Conservation (phyloP, 192 early-diverging fungal species). For the Kappamyces sp. region DNA sequence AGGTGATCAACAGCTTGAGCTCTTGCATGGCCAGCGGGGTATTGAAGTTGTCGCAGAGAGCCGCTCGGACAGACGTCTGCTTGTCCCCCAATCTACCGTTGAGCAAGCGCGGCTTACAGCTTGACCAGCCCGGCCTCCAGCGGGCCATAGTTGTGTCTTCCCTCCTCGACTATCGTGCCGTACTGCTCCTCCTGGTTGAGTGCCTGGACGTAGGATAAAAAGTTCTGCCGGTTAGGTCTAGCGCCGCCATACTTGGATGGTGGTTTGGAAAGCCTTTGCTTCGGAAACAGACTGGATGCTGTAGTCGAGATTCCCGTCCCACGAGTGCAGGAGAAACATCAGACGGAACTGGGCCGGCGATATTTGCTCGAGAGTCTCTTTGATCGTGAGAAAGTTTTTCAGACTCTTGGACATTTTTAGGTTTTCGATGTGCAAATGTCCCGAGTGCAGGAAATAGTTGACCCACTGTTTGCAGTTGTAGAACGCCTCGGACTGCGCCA, state of each 20-base stretch:
- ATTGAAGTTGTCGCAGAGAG: slow-evolving; percentile 89
- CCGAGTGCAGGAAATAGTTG: slow-evolving; percentile 97
- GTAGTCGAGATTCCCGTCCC: slow-evolving; percentile 85
- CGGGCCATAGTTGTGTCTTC: slow-evolving; percentile 64
- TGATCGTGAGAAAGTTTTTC: slow-evolving; percentile 96
- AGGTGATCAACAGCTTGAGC: slow-evolving; percentile 69
- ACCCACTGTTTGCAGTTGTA: slow-evolving; percentile 91
- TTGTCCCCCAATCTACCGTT: slow-evolving; percentile 48
- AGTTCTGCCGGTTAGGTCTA: slow-evolving; percentile 76
- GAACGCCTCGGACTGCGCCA: slow-evolving; percentile 92
- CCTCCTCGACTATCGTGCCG: slow-evolving; percentile 50
- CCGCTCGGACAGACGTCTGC: slow-evolving; percentile 69
- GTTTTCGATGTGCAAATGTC: slow-evolving; percentile 91
- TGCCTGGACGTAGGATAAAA: slow-evolving; percentile 76
- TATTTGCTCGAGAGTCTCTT: slow-evolving; percentile 75
- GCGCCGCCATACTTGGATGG: slow-evolving; percentile 53
- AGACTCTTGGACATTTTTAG: slow-evolving; percentile 98
- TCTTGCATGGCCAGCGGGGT: slow-evolving; percentile 76
- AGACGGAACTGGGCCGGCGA: slow-evolving; percentile 80
- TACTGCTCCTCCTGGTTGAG: slow-evolving; percentile 60
- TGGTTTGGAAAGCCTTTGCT: slow-evolving; percentile 66
- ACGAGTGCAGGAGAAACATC: slow-evolving; percentile 82
- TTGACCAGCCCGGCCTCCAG: slow-evolving; percentile 67
- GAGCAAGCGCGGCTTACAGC: slow-evolving; percentile 31
- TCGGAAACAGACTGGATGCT: slow-evolving; percentile 68